These are phyloP conservation scores for Sanchytrium tribonematis DNA, from an alignment of 371 early-diverging fungal species.

Conservation along the genomic window DNA sequence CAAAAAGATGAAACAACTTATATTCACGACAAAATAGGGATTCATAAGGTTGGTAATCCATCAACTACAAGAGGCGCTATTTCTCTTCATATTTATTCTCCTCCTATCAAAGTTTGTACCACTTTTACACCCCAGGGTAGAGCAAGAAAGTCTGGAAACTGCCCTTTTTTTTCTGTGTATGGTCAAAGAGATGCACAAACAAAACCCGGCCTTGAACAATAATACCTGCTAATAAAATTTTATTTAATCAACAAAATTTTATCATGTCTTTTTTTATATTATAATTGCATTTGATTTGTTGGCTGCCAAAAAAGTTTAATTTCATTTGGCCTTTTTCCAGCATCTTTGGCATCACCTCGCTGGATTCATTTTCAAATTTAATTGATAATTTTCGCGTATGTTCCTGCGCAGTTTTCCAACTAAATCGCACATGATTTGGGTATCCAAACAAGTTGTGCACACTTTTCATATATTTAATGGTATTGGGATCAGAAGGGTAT, in stretches of 20 bases:
- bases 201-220: too few species aligned
- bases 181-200: too few species aligned
- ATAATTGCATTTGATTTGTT: too few species aligned
- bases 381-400: background rate
- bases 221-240: too few species aligned
- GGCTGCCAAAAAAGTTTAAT: background rate
- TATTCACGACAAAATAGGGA: slow-evolving; percentile 61
- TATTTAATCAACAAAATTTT: too few species aligned
- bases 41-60: slow-evolving; percentile 57
- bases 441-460: slow-evolving; percentile 9
- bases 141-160: slow-evolving; percentile 32
- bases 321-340: background rate
- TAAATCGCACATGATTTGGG: slow-evolving; percentile 9
- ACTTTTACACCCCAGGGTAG: slow-evolving; percentile 54
- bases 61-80: slow-evolving; percentile 28
- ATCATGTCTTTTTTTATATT: too few species aligned
- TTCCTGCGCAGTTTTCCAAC: slow-evolving; percentile 10
- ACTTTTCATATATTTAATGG: slow-evolving; percentile 10
- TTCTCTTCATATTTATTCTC: slow-evolving; percentile 71
- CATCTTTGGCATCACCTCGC: background rate
- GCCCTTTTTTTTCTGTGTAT: slow-evolving; percentile 30
- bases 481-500: slow-evolving; percentile 15
- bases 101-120: slow-evolving; percentile 52
- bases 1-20: slow-evolving; percentile 43
- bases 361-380: background rate